Evolutionary conservation across 2,329 filamentous ascomycete genomes (phyloP).

Genomic region (Botryotinia narcissicola): DNA sequence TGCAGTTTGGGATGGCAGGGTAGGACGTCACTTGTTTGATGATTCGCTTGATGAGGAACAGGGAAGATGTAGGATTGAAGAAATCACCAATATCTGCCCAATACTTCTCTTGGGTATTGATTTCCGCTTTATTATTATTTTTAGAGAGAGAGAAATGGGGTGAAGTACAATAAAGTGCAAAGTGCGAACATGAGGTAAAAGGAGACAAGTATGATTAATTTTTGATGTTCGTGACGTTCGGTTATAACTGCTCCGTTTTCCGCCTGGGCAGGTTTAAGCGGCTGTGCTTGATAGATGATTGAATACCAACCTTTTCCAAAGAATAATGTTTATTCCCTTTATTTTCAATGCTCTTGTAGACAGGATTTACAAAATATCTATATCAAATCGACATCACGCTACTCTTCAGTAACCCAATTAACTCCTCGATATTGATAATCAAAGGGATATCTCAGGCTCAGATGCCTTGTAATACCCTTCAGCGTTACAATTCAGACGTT

Average conservation of each 20-base stretch:
- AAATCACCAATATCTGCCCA: neutral
- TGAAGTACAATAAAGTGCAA: neutral
- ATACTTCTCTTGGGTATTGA: neutral
- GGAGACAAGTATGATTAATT: neutral
- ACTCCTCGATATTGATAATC: too few species aligned
- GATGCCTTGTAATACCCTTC: too few species aligned
- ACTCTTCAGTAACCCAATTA: too few species aligned
- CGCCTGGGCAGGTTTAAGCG: neutral
- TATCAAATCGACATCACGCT: too few species aligned
- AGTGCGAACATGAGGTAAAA: neutral
- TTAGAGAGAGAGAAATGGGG: too few species aligned
- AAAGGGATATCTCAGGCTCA: too few species aligned
- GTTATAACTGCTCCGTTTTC: neutral
- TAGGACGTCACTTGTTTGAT: slow-evolving; percentile 13
- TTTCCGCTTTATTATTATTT: neutral
- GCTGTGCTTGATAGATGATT: too few species aligned
- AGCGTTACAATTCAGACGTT: too few species aligned
- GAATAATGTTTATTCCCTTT: too few species aligned
- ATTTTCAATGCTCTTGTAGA: too few species aligned
- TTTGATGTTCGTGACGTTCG: neutral
- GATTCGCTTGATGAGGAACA: slow-evolving; percentile 9
- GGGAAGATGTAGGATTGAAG: neutral
- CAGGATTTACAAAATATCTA: too few species aligned
- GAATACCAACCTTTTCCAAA: too few species aligned
- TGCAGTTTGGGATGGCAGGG: slow-evolving; percentile 4